Evolutionary conservation across 371 early-diverging fungal genomes (phyloP), one percentile per base, ranked within the genome.

Genomic region (Dichotomocladium elegans): DNA sequence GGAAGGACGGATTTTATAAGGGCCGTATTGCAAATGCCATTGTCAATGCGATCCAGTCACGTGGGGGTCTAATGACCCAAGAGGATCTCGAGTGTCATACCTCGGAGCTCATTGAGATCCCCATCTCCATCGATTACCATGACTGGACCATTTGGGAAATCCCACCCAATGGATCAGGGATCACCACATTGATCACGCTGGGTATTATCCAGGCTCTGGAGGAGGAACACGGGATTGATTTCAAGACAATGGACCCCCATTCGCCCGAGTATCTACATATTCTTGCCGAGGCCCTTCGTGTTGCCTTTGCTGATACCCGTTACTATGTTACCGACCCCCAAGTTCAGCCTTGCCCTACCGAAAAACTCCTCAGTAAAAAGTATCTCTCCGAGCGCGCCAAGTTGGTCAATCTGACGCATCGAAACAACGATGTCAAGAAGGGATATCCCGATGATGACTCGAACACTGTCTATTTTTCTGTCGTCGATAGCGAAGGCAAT

Each of bases 151-250:
- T 93, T 1, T 79, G 82, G 71, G 91, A 91, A 66, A 85, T 85
- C 42, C 86, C 91, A 26, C 92, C 91, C 4, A 91, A 91, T 57
- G 88, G 89, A 11, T 85, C 85, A 60, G 92, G 93, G 19, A 73
- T 88, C 27, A 81, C 81, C 2, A 85, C 89, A 0, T 61, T 91
- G 17, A 74, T 89, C 17, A 88, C 91, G 1, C 63, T 93, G 6
- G 89, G 89, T 10, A 83, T 90, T 25, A 59, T 90, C 6, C 81
- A 87, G 22, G 70, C 63, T 5, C 61, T 89, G 3, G 79, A 87
- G 52, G 57, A 70, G 19, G 21, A 53, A 12, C 77, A 77, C 2
- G 49, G 48, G 17, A 60, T 85, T 11, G 68, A 64, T 33, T 60
- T 77, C 28, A 28, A 55, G 5, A 50, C 66, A 21, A 43, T 84